These are phyloP conservation scores for Mucor piriformis DNA, from an alignment of 371 early-diverging fungal genomes.

Conservation along the genomic window DNA sequence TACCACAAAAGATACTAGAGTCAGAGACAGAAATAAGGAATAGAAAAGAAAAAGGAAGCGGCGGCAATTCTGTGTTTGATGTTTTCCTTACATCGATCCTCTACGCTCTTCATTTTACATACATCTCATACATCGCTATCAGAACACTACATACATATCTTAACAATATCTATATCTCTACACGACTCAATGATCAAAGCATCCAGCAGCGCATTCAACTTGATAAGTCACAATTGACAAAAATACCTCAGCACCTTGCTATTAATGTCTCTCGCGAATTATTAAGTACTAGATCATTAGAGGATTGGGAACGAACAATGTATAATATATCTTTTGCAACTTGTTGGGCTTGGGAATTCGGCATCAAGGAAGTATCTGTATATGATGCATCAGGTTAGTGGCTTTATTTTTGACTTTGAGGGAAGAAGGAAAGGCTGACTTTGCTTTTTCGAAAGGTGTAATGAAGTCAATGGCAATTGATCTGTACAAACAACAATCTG, in stretches of 20 bases:
- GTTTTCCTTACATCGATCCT: slow-evolving; percentile 17
- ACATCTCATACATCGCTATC: slow-evolving; percentile 25
- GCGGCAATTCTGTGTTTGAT: background rate
- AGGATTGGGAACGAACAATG: slow-evolving; percentile 40
- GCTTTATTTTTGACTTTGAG: background rate
- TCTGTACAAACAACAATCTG: slow-evolving; percentile 40
- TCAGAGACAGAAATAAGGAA: slow-evolving; percentile 11
- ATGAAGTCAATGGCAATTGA: slow-evolving; percentile 34
- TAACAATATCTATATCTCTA: background rate
- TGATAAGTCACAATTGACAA: slow-evolving; percentile 42
- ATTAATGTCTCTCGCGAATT: slow-evolving; percentile 42
- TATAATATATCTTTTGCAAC: slow-evolving; percentile 38
- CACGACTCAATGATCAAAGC: background rate
- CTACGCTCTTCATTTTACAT: slow-evolving; percentile 29
- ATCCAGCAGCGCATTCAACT: slow-evolving; percentile 21
- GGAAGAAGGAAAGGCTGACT: background rate
- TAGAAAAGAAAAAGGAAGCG: slow-evolving; percentile 3
- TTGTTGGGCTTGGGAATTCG: slow-evolving; percentile 52
- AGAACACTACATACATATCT: slow-evolving; percentile 10
- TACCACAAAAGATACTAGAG: slow-evolving; percentile 7
- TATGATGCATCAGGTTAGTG: slow-evolving; percentile 44
- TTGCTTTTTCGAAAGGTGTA: slow-evolving; percentile 18
- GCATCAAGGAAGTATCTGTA: slow-evolving; percentile 44
- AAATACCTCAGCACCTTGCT: slow-evolving; percentile 48
- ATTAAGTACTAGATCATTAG: slow-evolving; percentile 20